phyloP scores from a whole-genome alignment of 2,329 filamentous ascomycete genomes.

The Aspergillus hiratsukae region DNA sequence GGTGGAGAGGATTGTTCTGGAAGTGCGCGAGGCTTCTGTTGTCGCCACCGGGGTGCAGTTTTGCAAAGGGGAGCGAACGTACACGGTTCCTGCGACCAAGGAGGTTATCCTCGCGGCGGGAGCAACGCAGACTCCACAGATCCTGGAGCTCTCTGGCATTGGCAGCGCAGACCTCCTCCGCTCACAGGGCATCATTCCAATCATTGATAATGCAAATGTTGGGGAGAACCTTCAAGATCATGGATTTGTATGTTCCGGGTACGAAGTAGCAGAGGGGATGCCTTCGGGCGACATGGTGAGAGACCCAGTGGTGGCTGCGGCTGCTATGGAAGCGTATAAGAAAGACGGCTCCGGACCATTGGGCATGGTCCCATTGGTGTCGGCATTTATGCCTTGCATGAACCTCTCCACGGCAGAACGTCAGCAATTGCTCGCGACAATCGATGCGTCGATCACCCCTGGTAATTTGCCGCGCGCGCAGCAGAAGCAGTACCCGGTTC shows the following conservation, averaged over 20 bases:
- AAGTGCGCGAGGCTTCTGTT: background rate
- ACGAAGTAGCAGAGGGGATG: slow-evolving; percentile 21
- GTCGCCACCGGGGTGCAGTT: slow-evolving; percentile 18
- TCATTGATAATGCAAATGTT: slow-evolving; percentile 43
- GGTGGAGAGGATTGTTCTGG: slow-evolving; percentile 12
- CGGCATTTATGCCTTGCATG: slow-evolving; percentile 18
- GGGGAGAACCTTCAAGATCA: slow-evolving; percentile 52
- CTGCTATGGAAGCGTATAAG: slow-evolving; percentile 22
- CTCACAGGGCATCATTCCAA: slow-evolving; percentile 37
- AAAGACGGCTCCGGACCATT: slow-evolving; percentile 22
- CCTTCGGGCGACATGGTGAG: slow-evolving; percentile 20
- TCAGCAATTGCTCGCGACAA: background rate
- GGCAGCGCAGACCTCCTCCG: slow-evolving; percentile 45
- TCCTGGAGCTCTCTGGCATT: slow-evolving; percentile 59
- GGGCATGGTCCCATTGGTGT: slow-evolving; percentile 15
- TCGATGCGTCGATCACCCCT: background rate
- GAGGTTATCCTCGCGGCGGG: slow-evolving; percentile 61
- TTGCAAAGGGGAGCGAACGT: slow-evolving; percentile 13
- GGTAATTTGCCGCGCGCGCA: background rate
- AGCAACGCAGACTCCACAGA: slow-evolving; percentile 52
- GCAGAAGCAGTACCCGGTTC: slow-evolving; percentile 1
- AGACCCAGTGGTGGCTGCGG: slow-evolving; percentile 15
- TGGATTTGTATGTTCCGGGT: slow-evolving; percentile 17
- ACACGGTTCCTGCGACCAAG: slow-evolving; percentile 27
- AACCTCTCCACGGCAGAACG: slow-evolving; percentile 6